A percentile compares a stretch with the other conserved stretches of the same genome.
phyloP scores from a whole-genome alignment of 306 rosid species.

The Cercis canadensis region DNA sequence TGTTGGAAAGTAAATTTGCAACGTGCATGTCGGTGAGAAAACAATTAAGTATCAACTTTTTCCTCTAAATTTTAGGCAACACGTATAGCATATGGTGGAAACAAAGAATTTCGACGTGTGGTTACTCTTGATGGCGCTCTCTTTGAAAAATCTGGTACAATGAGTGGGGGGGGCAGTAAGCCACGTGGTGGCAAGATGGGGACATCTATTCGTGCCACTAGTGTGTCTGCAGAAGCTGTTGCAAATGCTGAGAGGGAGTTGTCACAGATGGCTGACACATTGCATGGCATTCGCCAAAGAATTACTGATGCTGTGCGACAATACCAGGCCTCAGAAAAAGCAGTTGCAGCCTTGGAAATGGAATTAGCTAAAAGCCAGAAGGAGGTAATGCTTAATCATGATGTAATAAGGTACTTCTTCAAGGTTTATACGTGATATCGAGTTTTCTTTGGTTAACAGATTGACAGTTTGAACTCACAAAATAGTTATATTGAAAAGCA shows the following conservation, averaged over 20 bases:
- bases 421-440: constrained; percentile 14
- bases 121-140: constrained; percentile 96
- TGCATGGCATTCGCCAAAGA: constrained; percentile 64
- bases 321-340: constrained; percentile 78
- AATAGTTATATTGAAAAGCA: constrained; percentile 80
- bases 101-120: constrained; percentile 76
- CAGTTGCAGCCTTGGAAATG: constrained; percentile 72
- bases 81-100: constrained; percentile 75
- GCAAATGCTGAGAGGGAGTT: constrained; percentile 78
- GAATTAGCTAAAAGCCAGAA: constrained; percentile 83
- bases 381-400: constrained; percentile 62
- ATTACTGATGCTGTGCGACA: constrained; percentile 60
- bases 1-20: constrained; percentile 1
- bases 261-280: constrained; percentile 49
- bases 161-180: constrained; percentile 94
- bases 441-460: constrained; percentile 50
- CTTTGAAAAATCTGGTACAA: constrained; percentile 89
- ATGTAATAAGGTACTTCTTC: constrained; percentile 12
- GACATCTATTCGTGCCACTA: constrained; percentile 77
- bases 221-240: constrained; percentile 85
- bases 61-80: constrained; percentile 67
- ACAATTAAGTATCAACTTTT: constrained; percentile 25
- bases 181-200: constrained; percentile 98
- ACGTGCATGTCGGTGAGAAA: constrained; percentile 15
- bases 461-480: constrained; percentile 80